A percentile compares a stretch with the other conserved stretches of the same genome.
These are phyloP conservation scores for Polytrichum formosum DNA, from an alignment of 225 moss, liverwort and hornwort species.

Conservation along the genomic window DNA sequence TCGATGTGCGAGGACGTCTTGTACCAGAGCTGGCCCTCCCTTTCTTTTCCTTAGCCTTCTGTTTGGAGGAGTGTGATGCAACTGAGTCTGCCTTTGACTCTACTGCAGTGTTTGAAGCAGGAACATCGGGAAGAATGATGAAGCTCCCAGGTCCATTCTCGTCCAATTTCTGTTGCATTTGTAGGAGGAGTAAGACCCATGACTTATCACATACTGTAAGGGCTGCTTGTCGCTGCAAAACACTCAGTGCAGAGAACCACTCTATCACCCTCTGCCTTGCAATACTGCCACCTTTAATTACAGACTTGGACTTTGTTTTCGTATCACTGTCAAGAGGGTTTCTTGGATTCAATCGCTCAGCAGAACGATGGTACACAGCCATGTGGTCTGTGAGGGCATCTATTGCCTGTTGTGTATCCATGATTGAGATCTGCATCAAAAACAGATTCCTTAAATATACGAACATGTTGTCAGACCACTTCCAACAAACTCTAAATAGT, in stretches of 20 bases:
- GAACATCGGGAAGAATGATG: conserved; percentile 80
- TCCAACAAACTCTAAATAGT: not conserved
- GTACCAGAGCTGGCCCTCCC: conserved; percentile 34
- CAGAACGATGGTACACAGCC: conserved; percentile 74
- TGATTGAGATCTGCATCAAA: conserved; percentile 31
- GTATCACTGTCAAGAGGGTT: conserved; percentile 27
- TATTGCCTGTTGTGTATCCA: conserved; percentile 77
- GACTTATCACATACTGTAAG: conserved; percentile 64
- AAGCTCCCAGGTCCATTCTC: conserved; percentile 65
- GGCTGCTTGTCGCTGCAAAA: conserved; percentile 61
- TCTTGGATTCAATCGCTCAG: conserved; percentile 32
- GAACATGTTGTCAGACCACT: not conserved
- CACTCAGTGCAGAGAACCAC: conserved; percentile 59
- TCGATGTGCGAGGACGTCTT: conserved; percentile 36
- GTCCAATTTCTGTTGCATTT: conserved; percentile 73
- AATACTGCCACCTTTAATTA: conserved; percentile 27
- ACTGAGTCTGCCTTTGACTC: conserved; percentile 20
- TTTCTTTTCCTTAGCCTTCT: conserved; percentile 55
- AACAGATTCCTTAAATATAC: not conserved
- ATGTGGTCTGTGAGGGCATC: conserved; percentile 82
- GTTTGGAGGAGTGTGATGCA: conserved; percentile 31
- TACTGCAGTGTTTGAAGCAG: conserved; percentile 25
- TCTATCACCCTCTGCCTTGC: conserved; percentile 58
- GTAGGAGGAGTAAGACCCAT: conserved; percentile 73
- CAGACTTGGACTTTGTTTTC: conserved; percentile 22